These are phyloP conservation scores for Alternaria sp. DNA, from an alignment of 2,329 filamentous ascomycete genomes.

Conservation along the genomic window DNA sequence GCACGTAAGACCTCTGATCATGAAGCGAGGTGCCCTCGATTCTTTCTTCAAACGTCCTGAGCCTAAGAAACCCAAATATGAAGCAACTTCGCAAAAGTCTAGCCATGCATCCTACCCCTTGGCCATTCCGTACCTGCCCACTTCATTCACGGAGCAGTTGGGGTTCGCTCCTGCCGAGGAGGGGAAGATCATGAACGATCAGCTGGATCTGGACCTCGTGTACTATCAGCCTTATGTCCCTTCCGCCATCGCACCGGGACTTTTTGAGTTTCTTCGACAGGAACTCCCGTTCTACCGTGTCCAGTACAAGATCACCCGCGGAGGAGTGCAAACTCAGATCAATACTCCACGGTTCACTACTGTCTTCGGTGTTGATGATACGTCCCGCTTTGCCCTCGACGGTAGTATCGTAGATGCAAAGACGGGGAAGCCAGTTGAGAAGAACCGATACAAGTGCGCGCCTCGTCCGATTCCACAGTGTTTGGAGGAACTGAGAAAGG, in stretches of 20 bases:
- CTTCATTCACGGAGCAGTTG: constrained; percentile 53
- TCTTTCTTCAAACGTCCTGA: constrained; percentile 68
- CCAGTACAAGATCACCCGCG: constrained; percentile 75
- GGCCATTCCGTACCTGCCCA: constrained; percentile 60
- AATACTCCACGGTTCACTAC: constrained; percentile 69
- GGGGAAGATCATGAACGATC: constrained; percentile 68
- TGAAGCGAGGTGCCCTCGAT: constrained; percentile 71
- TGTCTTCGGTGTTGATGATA: constrained; percentile 70
- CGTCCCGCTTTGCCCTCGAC: constrained; percentile 63
- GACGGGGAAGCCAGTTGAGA: constrained; percentile 52
- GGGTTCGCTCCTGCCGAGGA: constrained; percentile 61
- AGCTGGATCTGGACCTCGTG: constrained; percentile 75
- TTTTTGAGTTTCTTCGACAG: constrained; percentile 76
- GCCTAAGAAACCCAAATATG: constrained; percentile 53
- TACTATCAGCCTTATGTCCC: constrained; percentile 80
- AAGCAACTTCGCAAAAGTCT: constrained; percentile 41
- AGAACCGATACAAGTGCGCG: constrained; percentile 64
- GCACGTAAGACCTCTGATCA: neutral
- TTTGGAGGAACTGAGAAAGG: constrained; percentile 68
- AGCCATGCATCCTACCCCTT: constrained; percentile 64
- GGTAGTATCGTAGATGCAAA: constrained; percentile 55
- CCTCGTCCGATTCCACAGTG: constrained; percentile 78
- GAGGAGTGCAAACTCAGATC: constrained; percentile 69
- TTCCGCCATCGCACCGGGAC: constrained; percentile 60
- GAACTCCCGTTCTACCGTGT: constrained; percentile 80